These are phyloP conservation scores for Cichorium intybus DNA, from an alignment of 140 eudicot species.

Conservation along the genomic window DNA sequence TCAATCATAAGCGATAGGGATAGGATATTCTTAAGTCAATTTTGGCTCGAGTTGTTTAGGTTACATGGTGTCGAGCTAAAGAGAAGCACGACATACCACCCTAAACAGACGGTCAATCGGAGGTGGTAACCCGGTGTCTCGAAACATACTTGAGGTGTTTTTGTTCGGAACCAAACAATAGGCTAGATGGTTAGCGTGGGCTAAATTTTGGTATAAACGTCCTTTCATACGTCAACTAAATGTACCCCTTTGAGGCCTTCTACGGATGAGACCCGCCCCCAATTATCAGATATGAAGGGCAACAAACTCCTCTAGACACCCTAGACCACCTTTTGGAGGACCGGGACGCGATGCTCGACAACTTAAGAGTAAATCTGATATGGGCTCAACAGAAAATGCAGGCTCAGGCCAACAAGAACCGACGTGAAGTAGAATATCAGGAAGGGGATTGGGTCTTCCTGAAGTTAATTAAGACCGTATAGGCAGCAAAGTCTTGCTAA, in stretches of 20 bases:
- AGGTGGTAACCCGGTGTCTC: too few species aligned
- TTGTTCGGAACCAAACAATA: not conserved
- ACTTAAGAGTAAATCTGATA: not conserved
- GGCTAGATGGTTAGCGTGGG: not conserved
- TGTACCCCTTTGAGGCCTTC: not conserved
- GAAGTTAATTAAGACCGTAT: not conserved
- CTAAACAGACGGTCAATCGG: too few species aligned
- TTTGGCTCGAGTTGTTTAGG: too few species aligned
- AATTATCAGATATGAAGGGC: not conserved
- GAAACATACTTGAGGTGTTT: not conserved
- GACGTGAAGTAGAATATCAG: not conserved
- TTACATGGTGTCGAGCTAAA: not conserved
- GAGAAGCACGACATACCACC: too few species aligned
- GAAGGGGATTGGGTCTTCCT: not conserved
- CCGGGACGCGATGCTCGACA: not conserved
- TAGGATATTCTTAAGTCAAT: too few species aligned
- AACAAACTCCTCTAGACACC: not conserved
- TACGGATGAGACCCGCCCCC: not conserved
- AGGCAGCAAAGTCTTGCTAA: too few species aligned
- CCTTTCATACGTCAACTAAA: not conserved
- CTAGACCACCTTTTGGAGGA: not conserved
- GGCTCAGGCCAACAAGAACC: not conserved
- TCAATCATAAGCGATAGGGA: too few species aligned
- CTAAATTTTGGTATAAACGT: not conserved
- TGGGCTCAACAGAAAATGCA: not conserved